Evolutionary conservation across 2,329 filamentous ascomycete species (phyloP).

Genomic region (Arthrocladium fulminans): DNA sequence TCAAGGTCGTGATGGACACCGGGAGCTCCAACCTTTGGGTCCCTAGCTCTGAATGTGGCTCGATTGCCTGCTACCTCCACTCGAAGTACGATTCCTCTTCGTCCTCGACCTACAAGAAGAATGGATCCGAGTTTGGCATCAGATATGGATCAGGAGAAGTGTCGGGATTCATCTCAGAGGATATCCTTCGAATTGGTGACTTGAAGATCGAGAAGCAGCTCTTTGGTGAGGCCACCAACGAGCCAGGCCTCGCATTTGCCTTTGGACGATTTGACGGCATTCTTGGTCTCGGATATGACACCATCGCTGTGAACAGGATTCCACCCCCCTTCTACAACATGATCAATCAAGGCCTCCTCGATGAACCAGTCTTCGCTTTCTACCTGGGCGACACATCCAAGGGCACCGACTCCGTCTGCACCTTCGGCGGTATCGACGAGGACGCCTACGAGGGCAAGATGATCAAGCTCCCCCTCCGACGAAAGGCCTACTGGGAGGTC

Average conservation of each 20-base stretch:
- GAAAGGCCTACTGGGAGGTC: slow-evolving; percentile 99
- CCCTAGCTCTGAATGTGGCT: slow-evolving; percentile 77
- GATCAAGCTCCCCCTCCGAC: slow-evolving; percentile 84
- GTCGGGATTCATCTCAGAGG: slow-evolving; percentile 86
- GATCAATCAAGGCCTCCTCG: slow-evolving; percentile 78
- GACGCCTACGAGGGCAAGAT: slow-evolving; percentile 77
- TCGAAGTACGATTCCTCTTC: slow-evolving; percentile 86
- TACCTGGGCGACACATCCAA: slow-evolving; percentile 73
- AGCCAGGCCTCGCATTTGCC: slow-evolving; percentile 94
- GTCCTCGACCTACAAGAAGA: slow-evolving; percentile 88
- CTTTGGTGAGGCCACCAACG: slow-evolving; percentile 91
- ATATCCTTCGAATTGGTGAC: slow-evolving; percentile 79
- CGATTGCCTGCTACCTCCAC: slow-evolving; percentile 97
- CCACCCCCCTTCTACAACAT: slow-evolving; percentile 95
- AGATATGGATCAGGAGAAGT: slow-evolving; percentile 90
- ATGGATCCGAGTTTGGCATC: slow-evolving; percentile 87
- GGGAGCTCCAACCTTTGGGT: slow-evolving; percentile 99
- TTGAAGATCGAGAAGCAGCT: slow-evolving; percentile 79
- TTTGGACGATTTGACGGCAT: slow-evolving; percentile 98
- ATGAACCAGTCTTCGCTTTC: slow-evolving; percentile 92
- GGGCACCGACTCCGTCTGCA: slow-evolving; percentile 70
- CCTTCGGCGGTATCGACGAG: slow-evolving; percentile 82
- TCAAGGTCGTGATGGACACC: slow-evolving; percentile 98
- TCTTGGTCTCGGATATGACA: slow-evolving; percentile 85
- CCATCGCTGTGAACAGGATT: slow-evolving; percentile 93